A percentile compares a stretch with the other conserved stretches of the same genome.
phyloP scores from a whole-genome alignment of 1,284 basidiomycete genomes.

The Takashimella tepidaria region DNA sequence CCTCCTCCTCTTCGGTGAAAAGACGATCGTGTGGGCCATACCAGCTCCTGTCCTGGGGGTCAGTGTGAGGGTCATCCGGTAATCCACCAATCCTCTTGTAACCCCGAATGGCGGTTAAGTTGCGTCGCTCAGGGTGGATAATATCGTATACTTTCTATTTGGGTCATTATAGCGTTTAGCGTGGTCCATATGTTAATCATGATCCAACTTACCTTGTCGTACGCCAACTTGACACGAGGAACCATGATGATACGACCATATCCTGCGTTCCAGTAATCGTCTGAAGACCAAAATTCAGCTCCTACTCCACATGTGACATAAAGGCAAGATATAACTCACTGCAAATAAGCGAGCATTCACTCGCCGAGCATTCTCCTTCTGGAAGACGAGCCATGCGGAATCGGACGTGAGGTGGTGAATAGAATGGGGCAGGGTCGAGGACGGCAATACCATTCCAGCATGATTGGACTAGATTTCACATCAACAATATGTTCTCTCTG shows the following conservation, averaged over 20 bases:
- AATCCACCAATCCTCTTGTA: constrained; percentile 84
- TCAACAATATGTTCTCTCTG: constrained; percentile 1
- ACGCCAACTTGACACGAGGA: constrained; percentile 87
- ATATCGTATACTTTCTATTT: constrained; percentile 81
- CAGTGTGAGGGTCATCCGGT: constrained; percentile 86
- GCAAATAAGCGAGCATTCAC: constrained; percentile 89
- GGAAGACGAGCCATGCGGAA: constrained; percentile 82
- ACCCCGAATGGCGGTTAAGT: constrained; percentile 86
- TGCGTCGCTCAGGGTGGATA: constrained; percentile 79
- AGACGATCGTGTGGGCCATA: constrained; percentile 87
- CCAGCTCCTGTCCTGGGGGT: constrained; percentile 91
- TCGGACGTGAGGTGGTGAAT: constrained; percentile 74
- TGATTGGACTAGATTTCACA: constrained; percentile 60
- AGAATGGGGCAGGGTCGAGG: constrained; percentile 87
- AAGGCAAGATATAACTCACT: constrained; percentile 53
- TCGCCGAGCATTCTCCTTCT: constrained; percentile 84
- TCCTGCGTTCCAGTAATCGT: constrained; percentile 80
- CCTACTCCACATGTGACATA: background rate
- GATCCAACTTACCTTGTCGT: constrained; percentile 64
- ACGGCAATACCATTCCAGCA: constrained; percentile 97
- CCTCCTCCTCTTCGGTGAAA: constrained; percentile 78
- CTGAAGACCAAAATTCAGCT: constrained; percentile 17
- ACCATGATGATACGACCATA: constrained; percentile 96
- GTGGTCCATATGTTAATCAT: background rate
- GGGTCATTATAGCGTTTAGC: background rate